Evolutionary conservation across 495 filamentous ascomycete species (phyloP), one percentile per base, ranked within the genome.

Genomic region (Bryoglossum gracile): DNA sequence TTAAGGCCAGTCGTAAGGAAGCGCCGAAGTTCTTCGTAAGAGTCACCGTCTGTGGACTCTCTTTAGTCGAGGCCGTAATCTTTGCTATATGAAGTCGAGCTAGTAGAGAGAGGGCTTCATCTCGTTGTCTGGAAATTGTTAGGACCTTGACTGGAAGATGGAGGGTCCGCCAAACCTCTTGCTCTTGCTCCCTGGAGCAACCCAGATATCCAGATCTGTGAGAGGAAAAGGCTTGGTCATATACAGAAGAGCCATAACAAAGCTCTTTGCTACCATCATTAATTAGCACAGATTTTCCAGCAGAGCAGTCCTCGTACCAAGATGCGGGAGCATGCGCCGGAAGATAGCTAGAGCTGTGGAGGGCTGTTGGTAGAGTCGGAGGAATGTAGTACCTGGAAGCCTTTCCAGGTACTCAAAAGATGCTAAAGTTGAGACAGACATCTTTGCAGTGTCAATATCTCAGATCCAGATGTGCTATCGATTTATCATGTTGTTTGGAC

Each of bases 271-370:
- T 90, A 17, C 32, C 41, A 37, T 25, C 41, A 37, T 25, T 33
- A 13, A 34, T 57, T 18, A 56, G 43, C 41, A 26, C 22, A 9
- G 23, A 2, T 39, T 21, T 18, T 34, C 8, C 22, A 4, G 2
- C 39, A 24, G 14, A 22, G 38, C 34, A 32, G 44, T 19, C 32
- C 8, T 61, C 72, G 57, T 76, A 91, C 88, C 88, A 44, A 95
- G 67, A 50, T 90, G 86, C 51, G 94, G 86, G 47, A 97, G 76
- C 89, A 97, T 95, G 68, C 92, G 89, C 55, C 94, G 80, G 66
- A 96, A 97, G 56, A 98, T 90, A 43, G 92, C 94, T 34, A 98
- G 81, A 22, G 88, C 84, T 3, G 94, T 94, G 6, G 89, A 94
- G 10, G 92, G 92, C 73, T 95, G 89, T 70, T 89, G 85, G 74